These are phyloP conservation scores for Raphanus hybrid DNA, from an alignment of 441 rosid species.

Conservation along the genomic window DNA sequence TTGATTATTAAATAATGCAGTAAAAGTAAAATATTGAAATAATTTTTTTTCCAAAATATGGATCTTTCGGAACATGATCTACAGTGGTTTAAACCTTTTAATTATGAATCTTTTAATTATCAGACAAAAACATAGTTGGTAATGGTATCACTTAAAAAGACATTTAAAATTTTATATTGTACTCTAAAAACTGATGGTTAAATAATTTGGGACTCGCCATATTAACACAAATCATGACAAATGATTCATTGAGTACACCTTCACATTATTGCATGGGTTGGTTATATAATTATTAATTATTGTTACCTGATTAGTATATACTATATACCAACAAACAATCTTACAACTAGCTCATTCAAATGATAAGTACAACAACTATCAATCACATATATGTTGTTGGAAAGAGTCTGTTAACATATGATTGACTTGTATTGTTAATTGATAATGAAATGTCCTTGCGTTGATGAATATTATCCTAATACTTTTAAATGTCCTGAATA, in stretches of 20 bases:
- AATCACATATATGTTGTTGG: slow-evolving; percentile 1
- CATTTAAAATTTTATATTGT: background rate
- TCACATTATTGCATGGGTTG: slow-evolving; percentile 8
- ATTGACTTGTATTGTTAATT: slow-evolving; percentile 19
- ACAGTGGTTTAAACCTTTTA: background rate
- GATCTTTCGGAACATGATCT: too few relatives aligned
- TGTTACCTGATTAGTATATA: background rate
- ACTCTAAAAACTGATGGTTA: background rate
- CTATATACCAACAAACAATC: slow-evolving; percentile 15
- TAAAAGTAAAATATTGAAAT: too few relatives aligned
- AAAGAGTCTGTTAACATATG: background rate
- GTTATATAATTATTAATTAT: slow-evolving; percentile 5
- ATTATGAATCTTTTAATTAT: background rate
- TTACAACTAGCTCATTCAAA: slow-evolving; percentile 23
- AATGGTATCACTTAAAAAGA: background rate
- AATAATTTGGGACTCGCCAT: background rate
- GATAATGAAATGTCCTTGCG: slow-evolving; percentile 9
- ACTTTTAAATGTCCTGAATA: background rate
- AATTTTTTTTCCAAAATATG: too few relatives aligned
- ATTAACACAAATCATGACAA: background rate
- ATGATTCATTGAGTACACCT: background rate
- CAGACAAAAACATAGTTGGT: background rate
- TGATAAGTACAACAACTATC: slow-evolving; percentile 20
- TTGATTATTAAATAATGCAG: too few relatives aligned
- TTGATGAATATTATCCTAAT: background rate